Evolutionary conservation across 2,329 filamentous ascomycete genomes (phyloP), one percentile per base, ranked within the genome.

Genomic region (Pseudofabraea citricarpa): DNA sequence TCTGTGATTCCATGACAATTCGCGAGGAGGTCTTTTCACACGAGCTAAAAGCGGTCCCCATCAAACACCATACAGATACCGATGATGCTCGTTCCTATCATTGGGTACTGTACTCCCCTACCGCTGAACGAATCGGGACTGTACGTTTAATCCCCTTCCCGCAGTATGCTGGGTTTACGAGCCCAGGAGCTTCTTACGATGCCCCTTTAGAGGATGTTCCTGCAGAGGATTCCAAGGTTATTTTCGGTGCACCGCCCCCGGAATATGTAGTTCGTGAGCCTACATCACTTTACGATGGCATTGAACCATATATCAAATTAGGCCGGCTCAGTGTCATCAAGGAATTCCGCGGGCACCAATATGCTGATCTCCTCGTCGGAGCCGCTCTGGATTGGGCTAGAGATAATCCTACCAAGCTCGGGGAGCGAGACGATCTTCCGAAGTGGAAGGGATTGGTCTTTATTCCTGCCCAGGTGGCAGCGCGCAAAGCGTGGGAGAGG

Each of bases 261-360:
- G 49, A 5, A 44, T 58, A 29, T 29, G 51, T 54, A 26, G 44
- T 44, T 32, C 56, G 54, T 46, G 49, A 41, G 36, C 49, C 63
- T 40, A 79, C 74, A 36, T 71, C 65, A 39, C 67, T 73, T 52
- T 75, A 79, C 60, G 73, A 85, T 56, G 77, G 75, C 5, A 59
- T 69, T 32, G 88, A 94, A 58, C 81, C 86, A 0, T 95, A 91
- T 63, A 71, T 95, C 51, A 94, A 91, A 67, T 65, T 96, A 2
- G 88, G 88, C 8, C 77, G 89, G 1, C 69, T 96, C 18, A 86
- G 88, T 1, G 83, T 93, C 0, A 52, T 86, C 15, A 67, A 73
- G 6, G 71, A 76, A 20, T 87, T 78, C 59, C 78, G 88, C 9
- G 48, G 48, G 13, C 44, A 32, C 22, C 22, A 24, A 6, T 39